Evolutionary conservation across 2,329 filamentous ascomycete genomes (phyloP).

Genomic region (Nothomitra cinnamomea): DNA sequence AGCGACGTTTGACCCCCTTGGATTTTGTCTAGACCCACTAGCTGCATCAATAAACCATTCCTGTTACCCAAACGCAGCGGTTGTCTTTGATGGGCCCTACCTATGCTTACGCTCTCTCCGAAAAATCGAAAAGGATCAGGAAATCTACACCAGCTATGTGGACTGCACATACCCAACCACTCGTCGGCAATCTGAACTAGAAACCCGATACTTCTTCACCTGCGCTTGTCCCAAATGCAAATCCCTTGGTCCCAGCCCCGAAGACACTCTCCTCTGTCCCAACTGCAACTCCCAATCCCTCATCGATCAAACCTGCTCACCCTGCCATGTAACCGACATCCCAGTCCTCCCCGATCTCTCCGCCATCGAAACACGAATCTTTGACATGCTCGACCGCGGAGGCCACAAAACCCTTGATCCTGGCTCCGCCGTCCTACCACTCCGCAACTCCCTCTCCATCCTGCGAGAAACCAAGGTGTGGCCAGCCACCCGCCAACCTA

Average conservation of each 20-base stretch:
- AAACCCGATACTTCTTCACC: conserved; percentile 38
- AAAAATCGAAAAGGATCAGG: conserved; percentile 35
- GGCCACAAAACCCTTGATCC: conserved; percentile 9
- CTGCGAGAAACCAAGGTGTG: conserved; percentile 26
- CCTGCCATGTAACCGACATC: background rate
- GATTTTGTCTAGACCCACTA: conserved; percentile 39
- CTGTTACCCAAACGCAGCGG: conserved; percentile 40
- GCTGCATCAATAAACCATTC: conserved; percentile 42
- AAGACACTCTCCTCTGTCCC: conserved; percentile 26
- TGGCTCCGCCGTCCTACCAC: conserved; percentile 17
- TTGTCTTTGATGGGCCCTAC: conserved; percentile 37
- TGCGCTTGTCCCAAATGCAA: conserved; percentile 38
- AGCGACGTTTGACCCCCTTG: conserved; percentile 37
- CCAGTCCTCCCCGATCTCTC: background rate
- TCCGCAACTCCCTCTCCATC: conserved; percentile 24
- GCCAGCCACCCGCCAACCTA: conserved; percentile 36
- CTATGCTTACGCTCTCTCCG: conserved; percentile 34
- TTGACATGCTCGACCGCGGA: conserved; percentile 1
- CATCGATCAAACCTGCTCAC: background rate
- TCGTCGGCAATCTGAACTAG: conserved; percentile 35
- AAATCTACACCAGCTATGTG: conserved; percentile 45
- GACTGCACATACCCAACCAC: conserved; percentile 35
- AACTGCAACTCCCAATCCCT: conserved; percentile 1
- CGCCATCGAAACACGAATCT: conserved; percentile 11
- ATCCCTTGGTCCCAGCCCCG: conserved; percentile 18